phyloP scores from a whole-genome alignment of 1,139 yeast genomes.

The Sugiyamaella paludigena region DNA sequence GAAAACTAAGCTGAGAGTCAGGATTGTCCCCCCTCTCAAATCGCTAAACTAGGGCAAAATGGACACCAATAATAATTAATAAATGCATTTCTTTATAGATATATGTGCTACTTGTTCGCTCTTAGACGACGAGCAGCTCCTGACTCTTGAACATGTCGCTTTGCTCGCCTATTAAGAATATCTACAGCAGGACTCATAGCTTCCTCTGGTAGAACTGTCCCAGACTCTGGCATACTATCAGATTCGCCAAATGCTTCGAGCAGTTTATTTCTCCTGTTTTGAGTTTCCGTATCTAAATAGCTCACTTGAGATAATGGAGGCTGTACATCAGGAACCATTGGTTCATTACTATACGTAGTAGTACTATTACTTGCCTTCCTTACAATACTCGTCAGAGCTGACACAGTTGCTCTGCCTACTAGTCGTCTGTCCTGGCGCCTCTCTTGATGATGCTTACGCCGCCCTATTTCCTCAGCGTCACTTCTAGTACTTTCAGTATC shows the following conservation, averaged over 20 bases:
- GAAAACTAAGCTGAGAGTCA: no score
- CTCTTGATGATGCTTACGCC: neutral
- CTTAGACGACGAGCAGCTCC: conserved; percentile 5
- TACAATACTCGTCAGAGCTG: conserved; percentile 4
- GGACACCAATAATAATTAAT: no score
- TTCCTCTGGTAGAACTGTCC: conserved; percentile 13
- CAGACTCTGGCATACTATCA: conserved; percentile 6
- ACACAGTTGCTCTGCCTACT: conserved; percentile 20
- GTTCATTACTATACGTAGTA: neutral
- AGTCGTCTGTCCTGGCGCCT: conserved; percentile 14
- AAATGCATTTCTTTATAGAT: neutral
- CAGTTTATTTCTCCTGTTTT: conserved; percentile 25
- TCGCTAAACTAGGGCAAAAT: no score
- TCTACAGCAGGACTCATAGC: conserved; percentile 26
- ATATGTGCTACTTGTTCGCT: conserved; percentile 1
- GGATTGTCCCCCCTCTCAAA: no score
- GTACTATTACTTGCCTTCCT: neutral
- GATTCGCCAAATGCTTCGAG: conserved; percentile 29
- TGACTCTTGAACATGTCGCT: conserved; percentile 5
- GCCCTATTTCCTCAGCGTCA: conserved; percentile 2
- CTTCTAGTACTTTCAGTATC: conserved; percentile 4
- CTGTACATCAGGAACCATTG: neutral
- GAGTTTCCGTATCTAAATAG: conserved; percentile 28
- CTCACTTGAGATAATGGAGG: conserved; percentile 25
- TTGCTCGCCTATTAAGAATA: conserved; percentile 11